Percentiles rank a stretch among this genome's conserved stretches.
Conservation (phyloP, 2,329 filamentous ascomycete genomes). For the Fusarium verrucosum region DNA sequence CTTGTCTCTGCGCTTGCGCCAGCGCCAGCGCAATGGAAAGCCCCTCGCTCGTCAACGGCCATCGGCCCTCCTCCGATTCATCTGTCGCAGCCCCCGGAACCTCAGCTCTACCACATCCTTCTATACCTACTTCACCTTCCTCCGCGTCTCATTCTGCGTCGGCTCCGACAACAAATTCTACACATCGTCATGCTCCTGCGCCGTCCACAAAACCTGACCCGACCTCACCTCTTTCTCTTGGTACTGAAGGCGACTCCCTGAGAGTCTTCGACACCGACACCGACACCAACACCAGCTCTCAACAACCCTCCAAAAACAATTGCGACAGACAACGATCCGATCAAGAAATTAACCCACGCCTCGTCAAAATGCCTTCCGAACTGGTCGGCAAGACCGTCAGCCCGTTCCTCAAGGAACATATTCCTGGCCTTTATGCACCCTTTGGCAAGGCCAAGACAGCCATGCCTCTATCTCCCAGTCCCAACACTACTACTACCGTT, state of each 20-base stretch:
- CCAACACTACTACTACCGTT: conserved; percentile 38
- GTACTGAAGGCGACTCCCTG: conserved; percentile 25
- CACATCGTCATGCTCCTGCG: conserved; percentile 38
- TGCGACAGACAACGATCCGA: conserved; percentile 62
- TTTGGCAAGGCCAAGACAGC: conserved; percentile 66
- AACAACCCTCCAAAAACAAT: conserved; percentile 52
- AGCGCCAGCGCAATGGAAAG: conserved; percentile 38
- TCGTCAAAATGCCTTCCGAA: conserved; percentile 68
- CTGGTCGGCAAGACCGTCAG: conserved; percentile 81
- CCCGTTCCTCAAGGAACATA: conserved; percentile 90
- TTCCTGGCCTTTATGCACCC: conserved; percentile 87
- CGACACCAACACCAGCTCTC: conserved; percentile 17
- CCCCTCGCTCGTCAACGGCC: conserved; percentile 42
- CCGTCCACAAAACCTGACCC: conserved; percentile 14
- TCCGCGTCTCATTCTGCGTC: conserved; percentile 13
- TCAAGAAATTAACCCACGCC: conserved; percentile 59
- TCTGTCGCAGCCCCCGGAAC: conserved; percentile 13
- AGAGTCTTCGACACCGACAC: conserved; percentile 22
- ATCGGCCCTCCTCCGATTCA: conserved; percentile 35
- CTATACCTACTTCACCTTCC: conserved; percentile 28
- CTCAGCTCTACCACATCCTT: conserved; percentile 19
- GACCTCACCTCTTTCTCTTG: conserved; percentile 15
- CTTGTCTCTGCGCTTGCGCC: background rate
- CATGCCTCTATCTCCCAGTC: conserved; percentile 20
- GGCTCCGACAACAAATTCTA: conserved; percentile 10